These are phyloP conservation scores for Trypanosoma brucei DNA, from an alignment of 208 protist species.

Conservation along the genomic window DNA sequence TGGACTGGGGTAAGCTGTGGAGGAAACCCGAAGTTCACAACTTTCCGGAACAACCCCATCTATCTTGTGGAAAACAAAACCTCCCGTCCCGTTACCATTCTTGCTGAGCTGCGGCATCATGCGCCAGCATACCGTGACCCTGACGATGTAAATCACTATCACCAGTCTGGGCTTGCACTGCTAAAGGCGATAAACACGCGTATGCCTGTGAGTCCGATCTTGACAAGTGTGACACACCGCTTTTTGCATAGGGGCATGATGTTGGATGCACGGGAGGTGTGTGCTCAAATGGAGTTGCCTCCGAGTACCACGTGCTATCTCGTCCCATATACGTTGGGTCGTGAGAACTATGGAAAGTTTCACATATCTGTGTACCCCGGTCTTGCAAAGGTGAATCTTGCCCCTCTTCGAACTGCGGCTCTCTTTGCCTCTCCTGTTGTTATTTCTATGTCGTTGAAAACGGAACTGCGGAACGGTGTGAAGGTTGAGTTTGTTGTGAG, in stretches of 20 bases:
- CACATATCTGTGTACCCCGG: constrained; percentile 79
- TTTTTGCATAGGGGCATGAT: constrained; percentile 87
- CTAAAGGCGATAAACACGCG: constrained; percentile 54
- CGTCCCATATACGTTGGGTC: constrained; percentile 76
- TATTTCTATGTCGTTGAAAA: constrained; percentile 33
- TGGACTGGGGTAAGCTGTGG: constrained; percentile 64
- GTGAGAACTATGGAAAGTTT: constrained; percentile 55
- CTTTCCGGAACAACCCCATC: constrained; percentile 86
- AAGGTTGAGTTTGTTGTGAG: constrained; percentile 66
- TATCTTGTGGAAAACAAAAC: constrained; percentile 83
- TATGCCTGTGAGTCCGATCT: constrained; percentile 55
- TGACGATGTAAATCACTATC: constrained; percentile 77
- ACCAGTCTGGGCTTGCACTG: constrained; percentile 69
- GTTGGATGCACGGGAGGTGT: constrained; percentile 84
- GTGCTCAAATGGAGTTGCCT: constrained; percentile 65
- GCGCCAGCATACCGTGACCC: constrained; percentile 51
- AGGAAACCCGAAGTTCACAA: constrained; percentile 77
- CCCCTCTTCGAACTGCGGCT: constrained; percentile 63
- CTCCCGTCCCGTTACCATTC: constrained; percentile 50
- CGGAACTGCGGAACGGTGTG: constrained; percentile 32
- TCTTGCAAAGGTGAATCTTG: constrained; percentile 64
- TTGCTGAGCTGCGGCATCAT: constrained; percentile 77
- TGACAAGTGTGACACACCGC: constrained; percentile 72
- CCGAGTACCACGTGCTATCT: constrained; percentile 62
- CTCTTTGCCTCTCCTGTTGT: constrained; percentile 45